Percentiles rank a stretch among this genome's conserved stretches.
Conservation (phyloP, 306 rosid species). For the Medicago truncatula region DNA sequence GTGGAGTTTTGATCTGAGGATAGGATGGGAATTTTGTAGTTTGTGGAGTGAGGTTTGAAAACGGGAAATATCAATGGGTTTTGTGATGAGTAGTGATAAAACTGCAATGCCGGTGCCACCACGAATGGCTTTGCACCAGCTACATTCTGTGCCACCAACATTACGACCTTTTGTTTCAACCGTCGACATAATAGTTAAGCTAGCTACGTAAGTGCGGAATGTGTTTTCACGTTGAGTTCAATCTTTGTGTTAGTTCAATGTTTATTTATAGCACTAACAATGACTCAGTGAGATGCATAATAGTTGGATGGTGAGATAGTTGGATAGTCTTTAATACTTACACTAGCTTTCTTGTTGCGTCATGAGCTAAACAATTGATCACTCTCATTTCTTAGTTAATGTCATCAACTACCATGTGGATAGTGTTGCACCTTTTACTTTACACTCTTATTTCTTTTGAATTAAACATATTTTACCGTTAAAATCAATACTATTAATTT, state of each 20-base stretch:
- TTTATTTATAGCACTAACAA: no score
- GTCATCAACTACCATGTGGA: not conserved
- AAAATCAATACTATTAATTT: no score
- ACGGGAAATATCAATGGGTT: slow-evolving; percentile 27
- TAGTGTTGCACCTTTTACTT: no score
- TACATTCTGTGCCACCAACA: slow-evolving; percentile 54
- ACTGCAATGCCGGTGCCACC: slow-evolving; percentile 65
- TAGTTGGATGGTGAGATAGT: not conserved
- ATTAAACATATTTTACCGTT: no score
- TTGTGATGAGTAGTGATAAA: slow-evolving; percentile 48
- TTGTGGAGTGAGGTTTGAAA: slow-evolving; percentile 51
- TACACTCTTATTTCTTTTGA: no score
- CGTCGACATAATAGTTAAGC: not conserved
- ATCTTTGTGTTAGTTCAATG: no score
- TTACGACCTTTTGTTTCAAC: slow-evolving; percentile 33
- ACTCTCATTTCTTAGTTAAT: not conserved
- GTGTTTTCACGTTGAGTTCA: not conserved
- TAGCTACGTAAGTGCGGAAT: not conserved
- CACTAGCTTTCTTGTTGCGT: not conserved
- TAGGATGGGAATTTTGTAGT: slow-evolving; percentile 57
- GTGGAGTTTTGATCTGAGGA: slow-evolving; percentile 58
- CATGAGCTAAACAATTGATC: not conserved
- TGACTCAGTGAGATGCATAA: no score
- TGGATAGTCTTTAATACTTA: not conserved
- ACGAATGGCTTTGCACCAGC: slow-evolving; percentile 57